Conservation (phyloP, 768 basidiomycete species). For the Lactarius trivialis region DNA sequence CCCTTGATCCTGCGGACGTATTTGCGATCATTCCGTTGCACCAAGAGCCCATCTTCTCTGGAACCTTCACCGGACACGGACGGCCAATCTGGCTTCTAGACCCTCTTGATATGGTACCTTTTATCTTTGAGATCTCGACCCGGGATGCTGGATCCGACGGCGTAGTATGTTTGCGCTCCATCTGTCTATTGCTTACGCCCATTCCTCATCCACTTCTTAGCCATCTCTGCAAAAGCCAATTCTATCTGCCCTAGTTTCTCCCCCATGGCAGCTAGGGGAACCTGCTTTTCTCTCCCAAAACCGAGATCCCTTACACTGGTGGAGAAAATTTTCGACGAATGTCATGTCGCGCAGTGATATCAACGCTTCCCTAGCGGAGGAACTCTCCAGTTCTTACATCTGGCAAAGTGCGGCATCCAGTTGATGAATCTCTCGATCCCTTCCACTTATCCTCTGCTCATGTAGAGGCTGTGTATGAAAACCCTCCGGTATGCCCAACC, state of each 20-base stretch:
- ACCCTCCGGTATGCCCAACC: conserved; percentile 39
- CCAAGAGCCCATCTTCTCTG: conserved; percentile 39
- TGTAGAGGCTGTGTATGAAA: conserved; percentile 35
- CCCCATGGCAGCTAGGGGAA: conserved; percentile 36
- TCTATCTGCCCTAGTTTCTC: conserved; percentile 30
- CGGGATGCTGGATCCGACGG: conserved; percentile 4
- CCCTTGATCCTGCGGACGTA: conserved; percentile 37
- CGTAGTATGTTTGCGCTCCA: neutral
- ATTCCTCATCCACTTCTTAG: conserved; percentile 15
- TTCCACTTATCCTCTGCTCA: neutral
- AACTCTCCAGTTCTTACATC: conserved; percentile 38
- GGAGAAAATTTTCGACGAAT: conserved; percentile 39
- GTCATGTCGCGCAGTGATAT: conserved; percentile 32
- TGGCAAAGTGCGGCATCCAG: conserved; percentile 37
- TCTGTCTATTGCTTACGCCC: neutral
- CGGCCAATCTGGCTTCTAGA: conserved; percentile 43
- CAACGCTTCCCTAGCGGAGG: conserved; percentile 34
- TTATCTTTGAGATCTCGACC: conserved; percentile 33
- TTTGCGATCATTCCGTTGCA: conserved; percentile 44
- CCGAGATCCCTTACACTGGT: conserved; percentile 35
- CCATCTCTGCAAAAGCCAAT: conserved; percentile 29
- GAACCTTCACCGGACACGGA: conserved; percentile 33
- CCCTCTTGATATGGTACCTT: conserved; percentile 51
- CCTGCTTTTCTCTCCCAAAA: conserved; percentile 27
- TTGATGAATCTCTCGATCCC: neutral